Evolutionary conservation across 129 eudicot species (phyloP).

Genomic region (Lactuca saligna): DNA sequence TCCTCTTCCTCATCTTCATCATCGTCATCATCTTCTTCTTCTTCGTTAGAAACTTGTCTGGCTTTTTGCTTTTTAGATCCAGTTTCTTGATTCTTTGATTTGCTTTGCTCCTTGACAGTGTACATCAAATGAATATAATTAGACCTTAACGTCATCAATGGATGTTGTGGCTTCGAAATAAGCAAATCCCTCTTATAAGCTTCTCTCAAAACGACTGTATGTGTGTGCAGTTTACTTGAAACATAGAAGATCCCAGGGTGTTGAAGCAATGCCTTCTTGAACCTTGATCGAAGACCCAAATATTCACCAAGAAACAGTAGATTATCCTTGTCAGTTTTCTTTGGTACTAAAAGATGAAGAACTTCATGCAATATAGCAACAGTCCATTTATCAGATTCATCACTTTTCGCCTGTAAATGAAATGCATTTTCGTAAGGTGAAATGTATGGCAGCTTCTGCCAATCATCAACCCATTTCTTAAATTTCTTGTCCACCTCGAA

Average conservation of each 20-base stretch:
- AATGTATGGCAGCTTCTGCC: conserved; percentile 89
- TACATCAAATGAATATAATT: conserved; percentile 75
- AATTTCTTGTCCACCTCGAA: conserved; percentile 81
- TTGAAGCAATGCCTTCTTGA: conserved; percentile 71
- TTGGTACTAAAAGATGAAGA: conserved; percentile 64
- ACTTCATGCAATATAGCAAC: conserved; percentile 80
- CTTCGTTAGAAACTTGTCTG: conserved; percentile 32
- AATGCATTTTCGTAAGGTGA: conserved; percentile 69
- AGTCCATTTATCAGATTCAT: conserved; percentile 76
- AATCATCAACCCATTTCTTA: conserved; percentile 80
- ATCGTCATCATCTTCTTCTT: conserved; percentile 31
- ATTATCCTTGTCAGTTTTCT: conserved; percentile 75
- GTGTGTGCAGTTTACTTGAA: conserved; percentile 68
- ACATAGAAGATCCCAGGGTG: conserved; percentile 93
- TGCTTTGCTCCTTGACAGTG: conserved; percentile 42
- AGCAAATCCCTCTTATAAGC: conserved; percentile 75
- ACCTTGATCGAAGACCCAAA: conserved; percentile 78
- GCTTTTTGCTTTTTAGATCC: conserved; percentile 26
- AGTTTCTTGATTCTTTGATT: conserved; percentile 31
- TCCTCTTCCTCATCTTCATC: conserved; percentile 18
- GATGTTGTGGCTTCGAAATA: conserved; percentile 43
- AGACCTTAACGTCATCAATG: conserved; percentile 70
- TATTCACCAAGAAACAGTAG: conserved; percentile 66
- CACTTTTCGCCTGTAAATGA: conserved; percentile 42
- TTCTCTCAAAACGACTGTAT: conserved; percentile 86